These are phyloP conservation scores for Sicyos edulis DNA, from an alignment of 306 rosid species.

Conservation along the genomic window DNA sequence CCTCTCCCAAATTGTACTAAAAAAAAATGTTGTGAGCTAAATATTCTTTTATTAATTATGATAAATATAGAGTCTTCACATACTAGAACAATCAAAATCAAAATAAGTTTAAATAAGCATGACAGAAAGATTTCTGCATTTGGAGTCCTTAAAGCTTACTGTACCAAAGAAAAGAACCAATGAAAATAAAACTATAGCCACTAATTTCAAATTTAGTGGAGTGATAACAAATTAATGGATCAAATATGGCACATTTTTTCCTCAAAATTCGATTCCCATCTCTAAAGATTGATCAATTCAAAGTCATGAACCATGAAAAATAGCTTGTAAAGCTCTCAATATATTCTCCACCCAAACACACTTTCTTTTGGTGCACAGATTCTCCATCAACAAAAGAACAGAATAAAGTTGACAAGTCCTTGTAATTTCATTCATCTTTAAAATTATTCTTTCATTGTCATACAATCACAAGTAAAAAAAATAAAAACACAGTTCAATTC, in stretches of 20 bases:
- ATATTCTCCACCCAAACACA: constrained; percentile 55
- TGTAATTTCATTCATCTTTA: neutral
- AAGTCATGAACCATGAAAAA: neutral
- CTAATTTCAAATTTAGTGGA: too few species aligned
- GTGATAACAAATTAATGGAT: too few species aligned
- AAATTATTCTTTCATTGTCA: neutral
- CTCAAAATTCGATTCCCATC: constrained; percentile 2
- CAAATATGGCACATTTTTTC: neutral
- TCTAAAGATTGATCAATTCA: neutral
- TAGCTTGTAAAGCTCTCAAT: constrained; percentile 22
- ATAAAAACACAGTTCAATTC: neutral
- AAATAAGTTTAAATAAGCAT: too few species aligned
- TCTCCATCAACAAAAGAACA: constrained; percentile 23
- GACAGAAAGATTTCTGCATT: too few species aligned
- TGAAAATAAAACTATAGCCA: too few species aligned
- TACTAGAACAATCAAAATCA: too few species aligned
- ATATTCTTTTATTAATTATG: too few species aligned
- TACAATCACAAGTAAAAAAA: neutral
- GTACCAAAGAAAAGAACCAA: too few species aligned
- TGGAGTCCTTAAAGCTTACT: too few species aligned
- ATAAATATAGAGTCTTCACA: too few species aligned
- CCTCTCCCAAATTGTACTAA: too few species aligned
- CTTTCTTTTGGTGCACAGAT: constrained; percentile 20
- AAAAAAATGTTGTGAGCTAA: too few species aligned
- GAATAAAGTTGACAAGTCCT: constrained; percentile 45